Evolutionary conservation across 768 basidiomycete species (phyloP).

Genomic region (Lactifluus piperatus): DNA sequence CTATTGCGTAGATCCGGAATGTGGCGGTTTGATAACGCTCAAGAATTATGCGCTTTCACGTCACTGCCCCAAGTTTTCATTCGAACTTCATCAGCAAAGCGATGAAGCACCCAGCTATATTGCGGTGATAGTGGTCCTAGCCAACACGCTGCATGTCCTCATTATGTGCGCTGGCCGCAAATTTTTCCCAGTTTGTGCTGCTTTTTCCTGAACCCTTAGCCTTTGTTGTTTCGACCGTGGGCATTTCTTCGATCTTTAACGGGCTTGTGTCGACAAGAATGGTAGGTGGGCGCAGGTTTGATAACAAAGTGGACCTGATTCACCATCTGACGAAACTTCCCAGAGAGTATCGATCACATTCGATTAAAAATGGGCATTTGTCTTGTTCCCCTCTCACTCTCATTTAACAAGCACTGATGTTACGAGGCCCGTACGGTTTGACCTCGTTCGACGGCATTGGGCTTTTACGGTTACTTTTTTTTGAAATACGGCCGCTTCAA

Average conservation of each 20-base stretch:
- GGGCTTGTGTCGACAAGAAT: background rate
- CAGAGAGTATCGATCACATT: background rate
- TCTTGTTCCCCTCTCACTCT: background rate
- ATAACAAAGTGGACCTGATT: too few relatives aligned
- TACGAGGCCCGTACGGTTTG: background rate
- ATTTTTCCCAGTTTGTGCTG: background rate
- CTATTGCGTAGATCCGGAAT: background rate
- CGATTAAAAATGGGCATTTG: background rate
- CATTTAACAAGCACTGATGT: background rate
- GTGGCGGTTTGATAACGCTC: conserved; percentile 5
- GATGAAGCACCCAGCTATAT: background rate
- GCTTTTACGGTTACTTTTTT: background rate
- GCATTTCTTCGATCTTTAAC: background rate
- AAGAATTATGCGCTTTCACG: background rate
- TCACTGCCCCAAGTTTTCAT: background rate
- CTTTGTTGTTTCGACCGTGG: background rate
- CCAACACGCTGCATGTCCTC: background rate
- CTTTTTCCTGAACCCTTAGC: background rate
- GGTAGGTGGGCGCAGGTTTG: background rate
- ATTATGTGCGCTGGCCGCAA: background rate
- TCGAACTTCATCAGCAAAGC: background rate
- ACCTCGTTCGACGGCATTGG: background rate
- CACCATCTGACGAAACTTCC: background rate
- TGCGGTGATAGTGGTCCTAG: background rate
- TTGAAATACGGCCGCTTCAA: background rate